A percentile compares a stretch with the other conserved stretches of the same genome.
Evolutionary conservation across 108 stramenopile genomes (phyloP).

Genomic region (Cyclotella sp.): DNA sequence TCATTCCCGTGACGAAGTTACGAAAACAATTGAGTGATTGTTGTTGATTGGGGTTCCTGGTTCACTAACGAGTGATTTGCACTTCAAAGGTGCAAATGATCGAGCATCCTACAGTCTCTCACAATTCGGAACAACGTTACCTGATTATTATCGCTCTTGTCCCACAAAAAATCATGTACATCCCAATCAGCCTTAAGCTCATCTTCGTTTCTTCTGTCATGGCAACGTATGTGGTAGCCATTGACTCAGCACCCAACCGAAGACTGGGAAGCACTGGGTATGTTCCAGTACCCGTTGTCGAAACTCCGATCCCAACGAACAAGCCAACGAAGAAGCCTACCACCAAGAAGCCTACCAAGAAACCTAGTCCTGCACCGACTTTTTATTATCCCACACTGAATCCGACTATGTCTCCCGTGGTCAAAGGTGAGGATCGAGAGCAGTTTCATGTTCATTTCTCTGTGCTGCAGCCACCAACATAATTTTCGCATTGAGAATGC

Average conservation of each 20-base stretch:
- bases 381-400: not conserved
- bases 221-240: not conserved
- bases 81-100: not conserved
- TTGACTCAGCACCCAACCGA: not conserved
- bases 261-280: not conserved
- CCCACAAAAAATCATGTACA: no score
- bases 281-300: not conserved
- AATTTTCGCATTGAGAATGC: no score
- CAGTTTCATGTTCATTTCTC: no score
- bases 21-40: slow-evolving; percentile 15
- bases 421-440: no score
- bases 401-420: not conserved
- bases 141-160: not conserved
- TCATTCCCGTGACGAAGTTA: not conserved
- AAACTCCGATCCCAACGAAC: not conserved
- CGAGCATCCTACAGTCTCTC: not conserved
- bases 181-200: not conserved
- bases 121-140: not conserved
- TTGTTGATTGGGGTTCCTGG: not conserved
- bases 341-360: not conserved
- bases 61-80: no score
- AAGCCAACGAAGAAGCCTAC: slow-evolving; percentile 8
- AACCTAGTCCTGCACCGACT: not conserved
- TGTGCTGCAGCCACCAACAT: no score
- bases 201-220: not conserved